Evolutionary conservation across 352 stramenopile genomes (phyloP).

Genomic region (Globisporangium polare): DNA sequence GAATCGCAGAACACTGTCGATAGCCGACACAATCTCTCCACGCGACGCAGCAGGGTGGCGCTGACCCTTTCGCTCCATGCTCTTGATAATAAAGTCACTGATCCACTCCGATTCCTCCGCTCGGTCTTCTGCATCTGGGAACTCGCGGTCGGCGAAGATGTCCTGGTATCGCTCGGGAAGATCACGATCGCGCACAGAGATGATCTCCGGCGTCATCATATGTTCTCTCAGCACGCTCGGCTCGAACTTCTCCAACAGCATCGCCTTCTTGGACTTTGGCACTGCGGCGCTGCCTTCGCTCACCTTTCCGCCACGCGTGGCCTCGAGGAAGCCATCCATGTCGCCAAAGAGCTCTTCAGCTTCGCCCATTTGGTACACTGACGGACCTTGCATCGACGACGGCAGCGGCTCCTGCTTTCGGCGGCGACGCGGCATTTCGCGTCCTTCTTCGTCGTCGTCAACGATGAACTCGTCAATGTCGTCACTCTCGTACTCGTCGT

Average conservation of each 20-base stretch:
- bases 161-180: conserved; percentile 78
- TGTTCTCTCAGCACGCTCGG: conserved; percentile 84
- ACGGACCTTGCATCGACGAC: conserved; percentile 79
- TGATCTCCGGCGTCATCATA: conserved; percentile 87
- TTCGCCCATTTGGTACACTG: conserved; percentile 89
- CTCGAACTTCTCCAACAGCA: conserved; percentile 86
- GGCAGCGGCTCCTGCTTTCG: conserved; percentile 72
- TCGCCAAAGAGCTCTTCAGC: conserved; percentile 88
- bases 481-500: conserved; percentile 88
- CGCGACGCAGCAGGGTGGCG: conserved; percentile 49
- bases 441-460: conserved; percentile 86
- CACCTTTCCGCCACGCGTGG: conserved; percentile 43
- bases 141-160: conserved; percentile 63
- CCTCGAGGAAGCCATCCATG: conserved; percentile 86
- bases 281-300: conserved; percentile 15
- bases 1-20: conserved; percentile 85
- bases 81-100: conserved; percentile 82
- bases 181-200: conserved; percentile 77
- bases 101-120: conserved; percentile 89
- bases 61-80: conserved; percentile 55
- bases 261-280: conserved; percentile 76
- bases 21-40: conserved; percentile 84
- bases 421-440: conserved; percentile 64
- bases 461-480: conserved; percentile 90
- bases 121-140: conserved; percentile 80